phyloP scores from a whole-genome alignment of 129 eudicot species.

The Flaveria trinervia region DNA sequence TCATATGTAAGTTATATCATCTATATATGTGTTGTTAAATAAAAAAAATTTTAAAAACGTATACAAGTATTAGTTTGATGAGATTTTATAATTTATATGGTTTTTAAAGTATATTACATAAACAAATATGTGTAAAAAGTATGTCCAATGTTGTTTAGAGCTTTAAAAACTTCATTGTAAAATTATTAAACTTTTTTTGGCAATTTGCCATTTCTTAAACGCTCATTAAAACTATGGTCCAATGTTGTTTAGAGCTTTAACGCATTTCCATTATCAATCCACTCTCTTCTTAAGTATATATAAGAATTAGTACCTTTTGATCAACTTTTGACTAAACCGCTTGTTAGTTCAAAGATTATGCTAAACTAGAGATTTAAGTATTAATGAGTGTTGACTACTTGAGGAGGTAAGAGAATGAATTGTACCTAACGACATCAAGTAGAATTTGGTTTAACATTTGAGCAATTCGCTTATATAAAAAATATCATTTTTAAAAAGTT shows the following conservation, averaged over 20 bases:
- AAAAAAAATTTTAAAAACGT: too few species aligned
- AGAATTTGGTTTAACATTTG: conserved; percentile 3
- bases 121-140: too few species aligned
- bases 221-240: background rate
- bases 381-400: background rate
- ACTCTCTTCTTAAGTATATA: background rate
- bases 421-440: background rate
- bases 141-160: too few species aligned
- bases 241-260: background rate
- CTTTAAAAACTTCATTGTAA: too few species aligned
- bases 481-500: too few species aligned
- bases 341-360: conserved; percentile 7
- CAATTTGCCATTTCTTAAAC: too few species aligned
- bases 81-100: too few species aligned
- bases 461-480: background rate
- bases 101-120: too few species aligned
- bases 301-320: background rate
- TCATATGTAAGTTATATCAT: too few species aligned
- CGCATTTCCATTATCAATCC: background rate
- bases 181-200: too few species aligned
- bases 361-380: background rate
- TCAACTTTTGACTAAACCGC: background rate
- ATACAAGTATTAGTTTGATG: too few species aligned
- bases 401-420: background rate
- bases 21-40: too few species aligned